Evolutionary conservation across 148 eudicot species (phyloP), one percentile per base, ranked within the genome.

Genomic region (Cornus florida): DNA sequence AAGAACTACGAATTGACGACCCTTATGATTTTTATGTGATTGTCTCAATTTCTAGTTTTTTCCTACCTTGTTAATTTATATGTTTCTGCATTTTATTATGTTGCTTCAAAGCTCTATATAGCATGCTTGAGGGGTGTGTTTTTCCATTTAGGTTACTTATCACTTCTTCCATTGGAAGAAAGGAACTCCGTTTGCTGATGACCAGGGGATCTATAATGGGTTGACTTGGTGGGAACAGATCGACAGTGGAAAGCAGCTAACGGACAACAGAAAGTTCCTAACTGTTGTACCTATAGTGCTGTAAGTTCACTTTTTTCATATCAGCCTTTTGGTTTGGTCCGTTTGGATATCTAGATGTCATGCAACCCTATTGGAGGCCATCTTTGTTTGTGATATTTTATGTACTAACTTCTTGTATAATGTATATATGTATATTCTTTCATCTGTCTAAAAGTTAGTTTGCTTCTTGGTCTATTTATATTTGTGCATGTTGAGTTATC

Each of bases 171-270:
- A 94, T 77, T 94, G 98, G 98, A 90, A 88, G 79, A 94, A 94
- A 80, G 98, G 98, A 76, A 94, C 98, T 35, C 98, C 98, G 1
- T 94, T 94, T 84, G 88, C 97, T 84, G 98, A 94, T 84, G 98
- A 94, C 80, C 98, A 94, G 81, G 98, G 98, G 62, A 94, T 94
- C 73, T 94, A 94, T 84, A 94, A 94, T 79, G 80, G 89, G 14
- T 83, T 94, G 89, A 94, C 98, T 28, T 94, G 98, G 98, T 94
- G 98, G 98, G 98, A 94, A 86, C 98, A 94, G 82, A 80, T 94
- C 23, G 98, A 94, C 84, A 87, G 83, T 75, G 98, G 97, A 64
- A 92, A 94, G 84, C 98, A 94, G 92, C 98, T 94, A 73, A 94
- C 98, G 13, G 92, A 93, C 75, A 94, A 94, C 86, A 88, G 98